Evolutionary conservation across 2,329 filamentous ascomycete genomes (phyloP), one percentile per base, ranked within the genome.

Genomic region (Colletotrichum neosansevieriae): DNA sequence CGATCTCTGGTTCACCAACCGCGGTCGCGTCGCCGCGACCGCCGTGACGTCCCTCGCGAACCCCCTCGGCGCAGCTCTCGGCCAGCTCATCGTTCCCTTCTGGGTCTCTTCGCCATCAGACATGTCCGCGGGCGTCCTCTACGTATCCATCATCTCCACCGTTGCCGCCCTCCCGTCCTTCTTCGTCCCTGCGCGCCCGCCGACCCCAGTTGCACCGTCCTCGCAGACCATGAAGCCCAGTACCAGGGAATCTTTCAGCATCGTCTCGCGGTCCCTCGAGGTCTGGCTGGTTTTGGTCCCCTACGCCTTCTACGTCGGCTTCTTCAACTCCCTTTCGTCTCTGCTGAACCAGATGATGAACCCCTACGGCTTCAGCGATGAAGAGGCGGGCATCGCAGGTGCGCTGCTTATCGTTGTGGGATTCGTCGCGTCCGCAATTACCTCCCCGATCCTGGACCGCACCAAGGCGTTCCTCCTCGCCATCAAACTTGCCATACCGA

Each of bases 241-340:
- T 9, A 78, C 91, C 17, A 77, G 77, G 76, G 84, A 71, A 70
- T 93, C 80, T 3, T 69, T 88, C 24, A 75, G 81, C 7, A 85
- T 87, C 17, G 78, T 94, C 50, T 76, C 85, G 53, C 77, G 75
- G 36, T 92, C 89, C 5, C 83, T 87, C 17, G 91, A 95, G 76
- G 91, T 97, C 79, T 97, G 90, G 86, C 86, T 97, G 71, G 80
- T 98, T 72, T 83, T 94, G 70, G 74, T 94, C 68, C 91, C 94
- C n/a, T 98, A 95, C 80, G 82, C 88, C 71, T 80, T 94, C 74
- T 97, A 94, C 79, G 93, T 97, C 70, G 94, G 92, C 74, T 91
- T 96, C 82, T 99, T 99, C 89, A 98, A 98, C 85, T 92, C 92
- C 72, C 84, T 94, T 72, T 97, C 94, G 57, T 92, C 92, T 2